A percentile compares a stretch with the other conserved stretches of the same genome.
Conservation (phyloP, 2,329 filamentous ascomycete species). For the Paracorniculantispora psalliotae region DNA sequence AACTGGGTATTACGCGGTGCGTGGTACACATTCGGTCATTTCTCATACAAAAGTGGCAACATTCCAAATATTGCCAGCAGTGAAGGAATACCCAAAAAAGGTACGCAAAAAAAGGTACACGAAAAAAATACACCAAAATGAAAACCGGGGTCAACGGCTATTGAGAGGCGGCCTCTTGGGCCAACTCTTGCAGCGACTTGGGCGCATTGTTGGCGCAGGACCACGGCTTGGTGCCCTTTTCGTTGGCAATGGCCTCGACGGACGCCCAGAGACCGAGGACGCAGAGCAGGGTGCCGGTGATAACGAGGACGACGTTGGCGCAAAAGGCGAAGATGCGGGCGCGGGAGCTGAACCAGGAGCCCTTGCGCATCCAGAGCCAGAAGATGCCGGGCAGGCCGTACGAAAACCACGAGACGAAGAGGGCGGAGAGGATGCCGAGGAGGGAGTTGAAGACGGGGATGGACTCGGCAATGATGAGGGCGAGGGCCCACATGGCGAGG, state of each 20-base stretch:
- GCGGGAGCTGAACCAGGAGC: conserved; percentile 31
- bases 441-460: conserved; percentile 66
- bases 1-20: background rate
- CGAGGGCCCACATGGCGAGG: conserved; percentile 50
- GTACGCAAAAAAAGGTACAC: background rate
- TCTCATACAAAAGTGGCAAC: background rate
- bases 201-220: conserved; percentile 22
- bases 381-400: conserved; percentile 43
- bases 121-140: background rate
- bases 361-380: conserved; percentile 44
- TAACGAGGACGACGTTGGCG: conserved; percentile 27
- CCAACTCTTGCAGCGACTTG: background rate
- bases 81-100: too few relatives aligned
- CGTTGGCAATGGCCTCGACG: conserved; percentile 30
- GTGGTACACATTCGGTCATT: conserved; percentile 2
- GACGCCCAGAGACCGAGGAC: conserved; percentile 36
- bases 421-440: conserved; percentile 55
- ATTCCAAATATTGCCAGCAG: background rate
- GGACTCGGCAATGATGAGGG: conserved; percentile 63
- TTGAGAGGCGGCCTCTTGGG: background rate
- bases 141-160: too few relatives aligned
- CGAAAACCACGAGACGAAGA: conserved; percentile 66
- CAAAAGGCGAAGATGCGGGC: conserved; percentile 28
- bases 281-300: conserved; percentile 32
- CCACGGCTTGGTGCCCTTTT: conserved; percentile 30